Evolutionary conservation across 306 rosid species (phyloP).

Genomic region (Vigna hirtella): DNA sequence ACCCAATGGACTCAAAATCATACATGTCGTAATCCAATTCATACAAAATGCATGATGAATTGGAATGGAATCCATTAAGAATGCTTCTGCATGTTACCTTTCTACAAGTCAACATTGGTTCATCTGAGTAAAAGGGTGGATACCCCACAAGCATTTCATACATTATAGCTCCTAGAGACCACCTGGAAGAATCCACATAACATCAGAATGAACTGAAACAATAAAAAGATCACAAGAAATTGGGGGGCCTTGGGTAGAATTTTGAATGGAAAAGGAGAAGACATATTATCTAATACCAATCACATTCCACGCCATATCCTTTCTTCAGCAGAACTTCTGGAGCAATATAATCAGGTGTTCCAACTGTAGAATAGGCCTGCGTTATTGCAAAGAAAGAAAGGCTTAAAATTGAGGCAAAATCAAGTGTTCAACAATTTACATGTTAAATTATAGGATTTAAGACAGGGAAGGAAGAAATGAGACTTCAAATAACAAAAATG

Average conservation of each 20-base stretch:
- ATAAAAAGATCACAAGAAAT: not conserved
- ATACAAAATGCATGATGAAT: slow-evolving; percentile 36
- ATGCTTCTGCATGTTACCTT: slow-evolving; percentile 60
- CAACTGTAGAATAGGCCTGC: slow-evolving; percentile 92
- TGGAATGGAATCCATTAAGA: slow-evolving; percentile 27
- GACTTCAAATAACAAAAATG: slow-evolving; percentile 1
- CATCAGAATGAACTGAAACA: slow-evolving; percentile 25
- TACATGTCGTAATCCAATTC: not conserved
- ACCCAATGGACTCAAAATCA: slow-evolving; percentile 11
- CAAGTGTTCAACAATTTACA: slow-evolving; percentile 9
- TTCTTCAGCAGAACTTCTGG: slow-evolving; percentile 83
- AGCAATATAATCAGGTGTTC: slow-evolving; percentile 94
- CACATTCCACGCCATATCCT: slow-evolving; percentile 94
- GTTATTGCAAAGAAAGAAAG: slow-evolving; percentile 41
- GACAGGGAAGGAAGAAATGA: not conserved
- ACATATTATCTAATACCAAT: slow-evolving; percentile 61
- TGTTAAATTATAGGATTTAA: not conserved
- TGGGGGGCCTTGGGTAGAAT: not conserved
- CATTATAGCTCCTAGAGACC: slow-evolving; percentile 98
- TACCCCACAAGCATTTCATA: slow-evolving; percentile 93
- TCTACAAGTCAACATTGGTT: slow-evolving; percentile 86
- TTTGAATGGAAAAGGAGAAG: slow-evolving; percentile 4
- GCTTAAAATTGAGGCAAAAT: slow-evolving; percentile 30
- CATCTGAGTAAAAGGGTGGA: slow-evolving; percentile 90
- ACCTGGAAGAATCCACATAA: slow-evolving; percentile 62